A percentile compares a stretch with the other conserved stretches of the same genome.
These are phyloP conservation scores for Cryoendolithus antarcticus DNA, from an alignment of 2,329 filamentous ascomycete species.

Conservation along the genomic window DNA sequence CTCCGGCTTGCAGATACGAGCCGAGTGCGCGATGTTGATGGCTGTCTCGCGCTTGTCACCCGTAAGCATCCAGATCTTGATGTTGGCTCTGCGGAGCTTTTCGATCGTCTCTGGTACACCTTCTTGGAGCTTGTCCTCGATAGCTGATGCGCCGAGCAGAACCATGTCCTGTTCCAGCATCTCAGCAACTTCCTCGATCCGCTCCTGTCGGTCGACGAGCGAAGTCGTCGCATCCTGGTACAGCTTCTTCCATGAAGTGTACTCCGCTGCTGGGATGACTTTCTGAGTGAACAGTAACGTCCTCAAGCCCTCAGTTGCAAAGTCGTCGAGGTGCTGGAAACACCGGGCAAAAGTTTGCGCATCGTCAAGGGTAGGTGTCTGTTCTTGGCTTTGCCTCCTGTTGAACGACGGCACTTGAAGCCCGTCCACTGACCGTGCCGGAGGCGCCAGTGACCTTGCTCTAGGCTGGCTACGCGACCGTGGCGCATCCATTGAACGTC, in stretches of 20 bases:
- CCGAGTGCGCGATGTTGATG: conserved; percentile 46
- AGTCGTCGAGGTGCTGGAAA: conserved; percentile 80
- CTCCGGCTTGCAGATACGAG: conserved; percentile 62
- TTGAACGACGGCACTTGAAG: not conserved
- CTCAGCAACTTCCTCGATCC: conserved; percentile 68
- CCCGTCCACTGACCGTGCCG: no score
- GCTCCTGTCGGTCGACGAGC: conserved; percentile 59
- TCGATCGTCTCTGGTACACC: conserved; percentile 89
- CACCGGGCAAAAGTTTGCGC: conserved; percentile 62
- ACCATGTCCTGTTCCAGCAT: conserved; percentile 66
- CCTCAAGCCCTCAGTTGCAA: conserved; percentile 71
- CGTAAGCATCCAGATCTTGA: conserved; percentile 95
- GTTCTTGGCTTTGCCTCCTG: conserved; percentile 30
- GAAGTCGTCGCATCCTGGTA: conserved; percentile 71
- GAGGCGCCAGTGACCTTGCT: conserved; percentile 12
- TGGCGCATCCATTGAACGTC: conserved; percentile 21
- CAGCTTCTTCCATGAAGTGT: conserved; percentile 59
- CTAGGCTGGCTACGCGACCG: conserved; percentile 38
- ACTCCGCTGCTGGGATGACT: conserved; percentile 62
- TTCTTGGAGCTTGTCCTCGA: conserved; percentile 81
- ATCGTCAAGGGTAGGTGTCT: conserved; percentile 48
- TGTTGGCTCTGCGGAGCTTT: conserved; percentile 73
- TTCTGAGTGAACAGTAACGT: conserved; percentile 72
- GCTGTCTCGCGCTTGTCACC: conserved; percentile 46
- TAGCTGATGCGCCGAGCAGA: conserved; percentile 71